Evolutionary conservation across 2,329 filamentous ascomycete species (phyloP), one percentile per base, ranked within the genome.

Genomic region (Cladorrhinum sp.): DNA sequence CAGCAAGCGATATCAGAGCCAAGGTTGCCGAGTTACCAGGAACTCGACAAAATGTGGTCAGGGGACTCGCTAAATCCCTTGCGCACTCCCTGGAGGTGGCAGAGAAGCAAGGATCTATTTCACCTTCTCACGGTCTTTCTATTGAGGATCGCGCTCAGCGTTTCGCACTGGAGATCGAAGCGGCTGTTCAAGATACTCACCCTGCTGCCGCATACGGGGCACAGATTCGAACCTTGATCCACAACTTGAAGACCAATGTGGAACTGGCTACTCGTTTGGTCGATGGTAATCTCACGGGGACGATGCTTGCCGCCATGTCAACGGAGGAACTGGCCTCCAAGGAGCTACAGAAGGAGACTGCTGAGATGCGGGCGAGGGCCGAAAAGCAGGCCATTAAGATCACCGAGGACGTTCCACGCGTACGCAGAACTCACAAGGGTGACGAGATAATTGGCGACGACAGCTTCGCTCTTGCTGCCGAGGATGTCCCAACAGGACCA

Each of bases 401-500:
- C 62, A 85, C 91, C 13, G 85, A 90, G 20, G 86, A 90, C 18
- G 82, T 85, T 53, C 90, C 93, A 3, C 86, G 92, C 2, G 88
- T 97, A 59, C 85, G 92, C 68, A 87, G 91, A 67, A 97, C 93
- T 1, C 93, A 98, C 78, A 98, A 98, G 74, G 95, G 95, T 12
- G 93, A 97, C 61, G 95, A 98, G 72, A 75, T 96, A 16, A 83
- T 98, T 16, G 92, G 93, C 63, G 86, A 89, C 50, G 91, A 96
- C 32, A 80, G 76, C n/a, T 72, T 75, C 38, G 68, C 63, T 22
- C 66, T 71, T 18, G 65, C 70, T 1, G 70, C 65, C 23, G 78
- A 78, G 51, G 78, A 78, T 50, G 73, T 71, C 4, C 73, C 75
- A 2, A 74, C 71, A 6, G 73, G 73, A 2, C 75, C 75, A 1